Conservation (phyloP, 148 eudicot genomes). For the Amaranthus hypochondriacus region DNA sequence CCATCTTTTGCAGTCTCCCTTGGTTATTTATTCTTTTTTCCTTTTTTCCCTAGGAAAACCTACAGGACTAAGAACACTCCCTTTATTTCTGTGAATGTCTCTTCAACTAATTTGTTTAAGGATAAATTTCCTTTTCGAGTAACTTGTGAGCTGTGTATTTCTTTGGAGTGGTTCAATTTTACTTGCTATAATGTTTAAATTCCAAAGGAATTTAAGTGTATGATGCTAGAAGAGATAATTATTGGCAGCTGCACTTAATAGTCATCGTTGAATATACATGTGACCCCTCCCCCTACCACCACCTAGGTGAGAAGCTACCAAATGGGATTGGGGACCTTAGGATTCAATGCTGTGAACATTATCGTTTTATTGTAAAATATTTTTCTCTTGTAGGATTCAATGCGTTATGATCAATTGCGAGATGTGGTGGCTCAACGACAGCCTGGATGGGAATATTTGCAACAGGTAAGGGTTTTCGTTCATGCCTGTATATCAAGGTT, state of each 20-base stretch:
- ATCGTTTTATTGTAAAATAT: background rate
- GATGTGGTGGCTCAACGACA: conserved; percentile 66
- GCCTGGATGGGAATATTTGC: conserved; percentile 93
- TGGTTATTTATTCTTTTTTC: background rate
- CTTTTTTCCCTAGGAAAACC: background rate
- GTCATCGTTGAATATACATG: background rate
- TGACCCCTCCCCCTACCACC: too few relatives aligned
- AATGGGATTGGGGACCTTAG: too few relatives aligned
- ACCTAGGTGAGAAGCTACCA: too few relatives aligned
- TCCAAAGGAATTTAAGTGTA: background rate
- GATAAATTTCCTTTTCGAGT: background rate
- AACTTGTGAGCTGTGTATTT: background rate
- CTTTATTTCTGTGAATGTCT: background rate
- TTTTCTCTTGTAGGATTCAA: conserved; percentile 50
- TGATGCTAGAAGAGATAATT: background rate
- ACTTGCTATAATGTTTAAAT: background rate
- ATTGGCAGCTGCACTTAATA: background rate
- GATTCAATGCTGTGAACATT: background rate
- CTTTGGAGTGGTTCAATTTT: background rate
- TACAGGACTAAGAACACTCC: background rate
- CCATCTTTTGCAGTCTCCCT: background rate
- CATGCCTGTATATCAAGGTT: conserved; percentile 3
- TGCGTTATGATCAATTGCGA: conserved; percentile 83
- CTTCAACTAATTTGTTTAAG: background rate
- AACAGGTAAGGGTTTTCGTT: conserved; percentile 48